phyloP scores from a whole-genome alignment of 352 stramenopile species.

The Aphanomyces stellatus region DNA sequence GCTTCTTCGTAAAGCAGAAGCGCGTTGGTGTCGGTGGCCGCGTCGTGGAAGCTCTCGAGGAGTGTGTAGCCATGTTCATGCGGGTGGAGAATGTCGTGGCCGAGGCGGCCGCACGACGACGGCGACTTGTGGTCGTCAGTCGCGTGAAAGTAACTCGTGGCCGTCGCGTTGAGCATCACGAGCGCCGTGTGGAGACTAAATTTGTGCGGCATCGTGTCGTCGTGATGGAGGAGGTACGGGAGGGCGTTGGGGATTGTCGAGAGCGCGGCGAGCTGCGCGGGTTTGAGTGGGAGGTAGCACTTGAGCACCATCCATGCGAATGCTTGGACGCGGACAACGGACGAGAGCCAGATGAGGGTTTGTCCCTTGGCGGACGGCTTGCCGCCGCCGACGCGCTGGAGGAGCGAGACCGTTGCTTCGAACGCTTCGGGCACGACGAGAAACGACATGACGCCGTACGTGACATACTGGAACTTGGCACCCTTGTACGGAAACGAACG shows the following conservation, averaged over 20 bases:
- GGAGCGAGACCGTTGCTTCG: neutral
- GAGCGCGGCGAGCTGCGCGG: neutral
- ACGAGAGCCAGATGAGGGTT: neutral
- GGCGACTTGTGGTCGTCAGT: neutral
- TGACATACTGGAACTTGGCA: constrained; percentile 14
- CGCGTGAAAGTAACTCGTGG: constrained; percentile 10
- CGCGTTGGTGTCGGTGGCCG: constrained; percentile 11
- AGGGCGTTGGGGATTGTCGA: neutral
- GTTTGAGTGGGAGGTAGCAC: constrained; percentile 16
- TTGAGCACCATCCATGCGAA: constrained; percentile 19
- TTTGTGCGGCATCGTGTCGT: neutral
- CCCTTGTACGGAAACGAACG: constrained; percentile 9
- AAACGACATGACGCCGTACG: constrained; percentile 18
- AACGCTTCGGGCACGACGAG: constrained; percentile 5
- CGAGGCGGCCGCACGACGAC: constrained; percentile 11
- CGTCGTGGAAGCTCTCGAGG: constrained; percentile 8
- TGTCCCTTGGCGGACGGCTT: neutral
- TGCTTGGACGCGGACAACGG: constrained; percentile 3
- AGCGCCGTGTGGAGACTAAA: constrained; percentile 12
- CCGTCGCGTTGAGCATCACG: constrained; percentile 14
- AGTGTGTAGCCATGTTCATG: neutral
- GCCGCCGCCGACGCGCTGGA: neutral
- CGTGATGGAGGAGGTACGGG: neutral
- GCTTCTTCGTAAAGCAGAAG: neutral
- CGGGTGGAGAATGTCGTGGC: constrained; percentile 1